Evolutionary conservation across 352 stramenopile genomes (phyloP).

Genomic region (Globisporangium alternatum): DNA sequence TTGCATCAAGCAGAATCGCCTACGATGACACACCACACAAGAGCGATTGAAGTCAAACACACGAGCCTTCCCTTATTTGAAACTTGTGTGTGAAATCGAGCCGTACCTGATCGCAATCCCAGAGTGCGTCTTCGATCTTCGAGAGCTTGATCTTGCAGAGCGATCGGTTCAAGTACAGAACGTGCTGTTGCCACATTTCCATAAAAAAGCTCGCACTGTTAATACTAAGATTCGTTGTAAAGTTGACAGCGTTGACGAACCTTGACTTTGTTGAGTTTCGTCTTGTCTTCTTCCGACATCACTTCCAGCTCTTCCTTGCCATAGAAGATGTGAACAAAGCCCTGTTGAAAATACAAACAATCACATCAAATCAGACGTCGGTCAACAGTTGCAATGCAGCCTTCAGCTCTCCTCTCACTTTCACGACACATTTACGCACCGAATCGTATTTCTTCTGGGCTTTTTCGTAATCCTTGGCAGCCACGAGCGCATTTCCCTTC

Average conservation of each 20-base stretch:
- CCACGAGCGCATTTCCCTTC: conserved; percentile 70
- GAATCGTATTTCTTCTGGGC: conserved; percentile 87
- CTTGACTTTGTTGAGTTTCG: conserved; percentile 81
- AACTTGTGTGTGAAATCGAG: background rate
- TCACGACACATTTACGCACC: conserved; percentile 23
- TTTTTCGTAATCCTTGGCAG: conserved; percentile 65
- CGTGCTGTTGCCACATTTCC: conserved; percentile 23
- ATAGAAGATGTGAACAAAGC: conserved; percentile 87
- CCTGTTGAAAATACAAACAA: conserved; percentile 27
- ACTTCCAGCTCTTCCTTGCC: conserved; percentile 86
- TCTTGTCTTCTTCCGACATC: conserved; percentile 64
- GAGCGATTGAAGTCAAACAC: background rate
- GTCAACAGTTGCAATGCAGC: no score
- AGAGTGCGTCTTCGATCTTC: conserved; percentile 82
- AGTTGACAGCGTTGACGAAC: conserved; percentile 18
- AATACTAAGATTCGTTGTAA: background rate
- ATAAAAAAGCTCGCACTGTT: background rate
- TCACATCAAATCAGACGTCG: background rate
- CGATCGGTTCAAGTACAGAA: conserved; percentile 80
- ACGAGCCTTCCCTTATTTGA: no score
- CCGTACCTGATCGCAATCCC: conserved; percentile 79
- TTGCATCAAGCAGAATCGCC: conserved; percentile 64
- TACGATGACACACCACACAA: conserved; percentile 16
- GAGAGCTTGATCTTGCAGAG: conserved; percentile 83
- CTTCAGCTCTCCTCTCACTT: background rate